Evolutionary conservation across 345 rosid genomes (phyloP), one percentile per base, ranked within the genome.

Genomic region (Luvunga scandens): DNA sequence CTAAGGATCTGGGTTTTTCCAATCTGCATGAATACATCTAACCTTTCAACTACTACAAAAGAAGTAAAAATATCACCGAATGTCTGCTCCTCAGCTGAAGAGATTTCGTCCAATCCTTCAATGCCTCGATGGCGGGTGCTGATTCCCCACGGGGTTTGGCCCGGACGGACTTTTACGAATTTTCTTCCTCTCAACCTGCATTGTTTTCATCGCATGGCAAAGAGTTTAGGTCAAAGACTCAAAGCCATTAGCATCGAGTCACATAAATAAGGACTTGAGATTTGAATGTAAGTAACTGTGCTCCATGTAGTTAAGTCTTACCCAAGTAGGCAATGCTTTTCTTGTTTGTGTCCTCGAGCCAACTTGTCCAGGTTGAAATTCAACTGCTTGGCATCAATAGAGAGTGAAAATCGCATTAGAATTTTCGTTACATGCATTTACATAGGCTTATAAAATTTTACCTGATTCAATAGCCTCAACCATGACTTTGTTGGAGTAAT

Each of bases 391-490:
- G 53, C 57, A 59, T 68, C 42, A 80, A 39, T 2, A 55, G 73
- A 64, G 36, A 62, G 25, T 31, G 21, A 55, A 39, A 21, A n/a
- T 45, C 65, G 0, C 38, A 50, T 64, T 63, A 71, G 57, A 33
- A 42, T 12, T 64, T 66, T 63, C 22, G 27, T 36, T 25, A 39
- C 2, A 16, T 16, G 28, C 34, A 73, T 10, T 7, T 0, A 38
- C 21, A 38, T 1, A 73, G 19, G 22, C 2, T 13, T 2, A 36
- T 5, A 62, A 5, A 30, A 6, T 69, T 84, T 59, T 86, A 72
- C 93, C 91, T 85, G 88, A 83, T 69, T 83, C 89, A 72, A 21
- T 75, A 31, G 88, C 88, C 67, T 78, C 88, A 83, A 83, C 88
- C 71, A 53, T 65, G 74, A 80, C 69, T n/a, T 67, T 69, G 39